Base-by-base conservation (phyloP, 805 yeast species). In the Cyberlindnera nakhonratchasimensis region DNA sequence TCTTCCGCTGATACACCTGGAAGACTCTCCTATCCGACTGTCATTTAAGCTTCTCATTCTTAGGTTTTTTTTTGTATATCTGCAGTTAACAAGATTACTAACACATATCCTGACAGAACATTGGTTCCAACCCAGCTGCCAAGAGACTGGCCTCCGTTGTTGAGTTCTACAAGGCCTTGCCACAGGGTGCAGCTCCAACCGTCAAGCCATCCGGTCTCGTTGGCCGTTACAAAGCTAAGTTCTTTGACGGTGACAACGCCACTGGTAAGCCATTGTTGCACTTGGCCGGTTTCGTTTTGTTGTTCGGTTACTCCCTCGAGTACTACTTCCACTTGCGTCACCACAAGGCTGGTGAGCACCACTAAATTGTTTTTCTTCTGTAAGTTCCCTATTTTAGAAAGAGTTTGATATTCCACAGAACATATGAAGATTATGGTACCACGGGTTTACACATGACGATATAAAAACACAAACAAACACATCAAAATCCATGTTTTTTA, bases 81-180 rank as follows among this genome's bases (percentile, higher is more conserved):
- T n/a, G n/a, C n/a, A n/a, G n/a, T n/a, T 12, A 26, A 6, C 6
- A 18, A 14, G 37, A n/a, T 14, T 54, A 57, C 59, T 54, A 61
- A 58, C 63, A 34, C 11, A 19, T 24, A 8, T 7, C 19, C 9
- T 16, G 16, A 22, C 65, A 82, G 84, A 90, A 88, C 84, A 75
- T 93, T 55, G 96, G 96, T 47, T 78, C 95, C 48, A 88, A 89
- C 72, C 96, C 97, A 62, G 85, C 91, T 60, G 98, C 98, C 58
- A 87, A 88, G 79, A 87, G 96, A 74, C 87, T 93, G 83, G 83
- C 87, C 55, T 86, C 86, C 67, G 96, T 91, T 60, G 97, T 91
- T 59, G 76, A 86, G 52, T 90, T 93, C 80, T 91, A 91, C 85
- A 86, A 91, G 74, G 82, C 88, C 57, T 80, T 91, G 60, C 99